phyloP scores from a whole-genome alignment of 495 filamentous ascomycete species.

The Xylaria telfairii region DNA sequence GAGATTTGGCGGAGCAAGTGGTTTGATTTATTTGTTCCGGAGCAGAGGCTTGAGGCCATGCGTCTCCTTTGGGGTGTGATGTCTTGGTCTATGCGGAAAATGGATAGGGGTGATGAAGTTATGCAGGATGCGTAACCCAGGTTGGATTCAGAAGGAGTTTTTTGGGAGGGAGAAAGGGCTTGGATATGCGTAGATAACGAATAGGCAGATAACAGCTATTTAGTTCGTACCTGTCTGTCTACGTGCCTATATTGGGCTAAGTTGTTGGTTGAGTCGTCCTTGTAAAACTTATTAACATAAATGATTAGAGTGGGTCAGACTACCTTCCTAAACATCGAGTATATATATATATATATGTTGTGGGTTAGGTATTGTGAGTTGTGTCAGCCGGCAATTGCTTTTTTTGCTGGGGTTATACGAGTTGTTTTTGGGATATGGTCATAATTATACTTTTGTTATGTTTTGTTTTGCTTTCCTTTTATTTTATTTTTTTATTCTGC shows the following conservation, averaged over 20 bases:
- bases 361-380: background rate
- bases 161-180: background rate
- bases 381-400: background rate
- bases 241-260: background rate
- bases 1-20: conserved; percentile 74
- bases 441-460: too few relatives aligned
- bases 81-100: conserved; percentile 68
- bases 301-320: background rate
- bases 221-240: background rate
- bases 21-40: conserved; percentile 74
- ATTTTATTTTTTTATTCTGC: background rate
- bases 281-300: background rate
- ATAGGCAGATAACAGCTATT: background rate
- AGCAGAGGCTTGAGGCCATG: conserved; percentile 75
- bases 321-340: background rate
- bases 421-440: background rate
- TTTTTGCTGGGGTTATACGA: background rate
- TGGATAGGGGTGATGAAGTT: conserved; percentile 40
- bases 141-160: background rate
- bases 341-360: background rate
- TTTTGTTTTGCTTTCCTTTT: background rate
- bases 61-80: conserved; percentile 77
- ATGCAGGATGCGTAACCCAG: conserved; percentile 43
- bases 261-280: background rate
- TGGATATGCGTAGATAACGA: background rate